Evolutionary conservation across 495 filamentous ascomycete species (phyloP), one percentile per base, ranked within the genome.

Genomic region (Platismatia glauca): DNA sequence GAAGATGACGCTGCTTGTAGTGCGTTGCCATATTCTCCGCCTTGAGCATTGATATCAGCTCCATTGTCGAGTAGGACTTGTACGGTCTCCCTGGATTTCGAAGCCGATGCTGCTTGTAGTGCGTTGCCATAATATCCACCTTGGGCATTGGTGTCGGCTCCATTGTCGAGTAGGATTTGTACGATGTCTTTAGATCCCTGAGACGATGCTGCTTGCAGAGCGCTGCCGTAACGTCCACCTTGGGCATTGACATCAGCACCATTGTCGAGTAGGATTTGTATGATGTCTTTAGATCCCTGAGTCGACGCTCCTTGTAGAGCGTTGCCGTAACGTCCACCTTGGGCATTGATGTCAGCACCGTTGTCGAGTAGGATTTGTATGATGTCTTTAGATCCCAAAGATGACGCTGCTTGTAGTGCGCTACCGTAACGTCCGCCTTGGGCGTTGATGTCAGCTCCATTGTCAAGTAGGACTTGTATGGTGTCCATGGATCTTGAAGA

Each of bases 121-220:
- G 34, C 34, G 9, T 35, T 5, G 2, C 34, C 2, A 5, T 0
- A 6, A 0, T 15, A 27, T 29, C 27, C 43, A n/a, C 41, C 31
- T 9, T 8, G n/a, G 18, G 5, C 11, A 16, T 71, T 67, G 41
- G 65, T 61, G 22, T 69, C 53, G 59, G 64, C 64, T 7, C 69
- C 68, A 5, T 61, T 59, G 1, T 66, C 65, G 11, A 75, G 55
- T 7, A 75, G 57, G 11, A 71, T 61, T 22, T 68, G 44, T 15
- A 71, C 67, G 16, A 68, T 58, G 7, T 61, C 58, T 39, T 67
- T 59, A 65, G 71, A 65, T 6, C 73, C 73, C 18, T 62, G 58
- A 13, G 29, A 35, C 15, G 71, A 67, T 4, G 71, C 70, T 18
- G 33, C 29, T 4, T 50, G 39, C 18, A 59, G 13, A 1, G 58